Conservation (phyloP, 257 asterid species). For the Nicotiana obtusifolia region DNA sequence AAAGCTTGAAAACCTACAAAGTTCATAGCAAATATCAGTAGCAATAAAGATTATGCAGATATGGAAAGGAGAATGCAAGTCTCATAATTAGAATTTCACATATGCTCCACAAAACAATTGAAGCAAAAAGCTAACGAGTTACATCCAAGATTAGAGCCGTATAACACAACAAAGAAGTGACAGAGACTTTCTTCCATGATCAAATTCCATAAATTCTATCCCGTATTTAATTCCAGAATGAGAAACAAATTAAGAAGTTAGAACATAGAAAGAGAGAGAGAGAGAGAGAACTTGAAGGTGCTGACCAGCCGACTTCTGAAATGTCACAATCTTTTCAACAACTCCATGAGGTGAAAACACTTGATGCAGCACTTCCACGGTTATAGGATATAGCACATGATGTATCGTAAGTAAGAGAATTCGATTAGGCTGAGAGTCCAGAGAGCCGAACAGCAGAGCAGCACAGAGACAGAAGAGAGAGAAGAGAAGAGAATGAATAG, state of each 20-base stretch:
- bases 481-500: constrained; percentile 81
- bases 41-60: background rate
- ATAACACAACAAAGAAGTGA: background rate
- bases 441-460: constrained; percentile 72
- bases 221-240: background rate
- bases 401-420: constrained; percentile 97
- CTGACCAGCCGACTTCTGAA: constrained; percentile 99
- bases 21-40: constrained; percentile 13
- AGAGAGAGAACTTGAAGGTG: constrained; percentile 60
- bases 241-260: constrained; percentile 36
- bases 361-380: constrained; percentile 99
- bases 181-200: background rate
- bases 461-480: constrained; percentile 67
- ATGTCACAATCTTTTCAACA: constrained; percentile 99
- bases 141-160: background rate
- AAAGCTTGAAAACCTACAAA: constrained; percentile 90
- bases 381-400: constrained; percentile 99
- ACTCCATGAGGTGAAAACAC: constrained; percentile 98
- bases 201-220: background rate
- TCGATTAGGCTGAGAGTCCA: constrained; percentile 98
- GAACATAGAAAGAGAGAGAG: constrained; percentile 22
- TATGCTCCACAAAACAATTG: constrained; percentile 1
- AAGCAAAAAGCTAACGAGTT: constrained; percentile 1
- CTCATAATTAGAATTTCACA: background rate
- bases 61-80: background rate